Percentiles rank a stretch among this genome's conserved stretches.
Conservation (phyloP, 805 yeast species). For the Komagataella kurtzmanii region DNA sequence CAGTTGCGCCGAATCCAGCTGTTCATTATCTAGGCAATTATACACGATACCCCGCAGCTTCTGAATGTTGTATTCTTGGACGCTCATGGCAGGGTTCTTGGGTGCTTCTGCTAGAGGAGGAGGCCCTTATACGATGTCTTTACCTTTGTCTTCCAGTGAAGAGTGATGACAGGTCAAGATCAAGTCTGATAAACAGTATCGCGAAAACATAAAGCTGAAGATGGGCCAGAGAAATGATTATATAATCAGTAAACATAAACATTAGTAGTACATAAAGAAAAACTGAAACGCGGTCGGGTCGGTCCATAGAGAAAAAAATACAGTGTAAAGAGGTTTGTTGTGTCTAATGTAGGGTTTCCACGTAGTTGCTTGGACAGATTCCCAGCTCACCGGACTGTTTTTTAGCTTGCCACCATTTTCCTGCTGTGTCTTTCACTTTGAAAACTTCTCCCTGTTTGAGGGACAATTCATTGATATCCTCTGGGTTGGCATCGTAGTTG, state of each 20-base stretch:
- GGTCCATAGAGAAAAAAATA: neutral
- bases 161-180: neutral
- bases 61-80: neutral
- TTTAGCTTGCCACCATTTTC: slow-evolving; percentile 98
- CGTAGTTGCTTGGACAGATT: slow-evolving; percentile 91
- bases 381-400: slow-evolving; percentile 86
- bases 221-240: neutral
- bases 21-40: slow-evolving; percentile 60
- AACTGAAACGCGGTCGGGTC: neutral
- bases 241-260: neutral
- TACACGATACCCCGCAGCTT: slow-evolving; percentile 25
- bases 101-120: neutral
- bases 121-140: neutral
- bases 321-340: neutral
- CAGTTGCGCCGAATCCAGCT: slow-evolving; percentile 68
- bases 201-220: neutral
- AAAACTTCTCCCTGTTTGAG: slow-evolving; percentile 86
- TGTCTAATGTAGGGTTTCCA: slow-evolving; percentile 24
- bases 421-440: slow-evolving; percentile 84
- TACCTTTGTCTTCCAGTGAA: neutral
- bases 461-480: slow-evolving; percentile 85
- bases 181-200: neutral
- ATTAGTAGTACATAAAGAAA: neutral
- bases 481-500: slow-evolving; percentile 79
- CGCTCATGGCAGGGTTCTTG: neutral